These are phyloP conservation scores for Cytospora chrysosperma DNA, from an alignment of 2,329 filamentous ascomycete genomes.

Conservation along the genomic window DNA sequence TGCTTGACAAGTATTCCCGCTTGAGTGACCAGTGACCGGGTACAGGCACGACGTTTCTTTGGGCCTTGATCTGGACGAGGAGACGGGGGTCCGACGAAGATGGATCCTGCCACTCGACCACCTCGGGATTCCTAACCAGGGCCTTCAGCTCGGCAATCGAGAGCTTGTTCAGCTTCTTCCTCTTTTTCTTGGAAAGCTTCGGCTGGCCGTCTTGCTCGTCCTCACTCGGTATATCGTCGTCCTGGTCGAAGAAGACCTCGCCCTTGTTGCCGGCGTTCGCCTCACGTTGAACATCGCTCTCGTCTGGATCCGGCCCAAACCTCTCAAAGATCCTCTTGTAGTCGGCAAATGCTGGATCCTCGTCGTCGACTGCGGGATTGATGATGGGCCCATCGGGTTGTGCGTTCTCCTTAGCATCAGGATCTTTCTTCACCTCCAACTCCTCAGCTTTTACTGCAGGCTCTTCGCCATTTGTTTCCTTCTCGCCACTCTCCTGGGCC, in stretches of 20 bases:
- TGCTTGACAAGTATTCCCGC: conserved; percentile 94
- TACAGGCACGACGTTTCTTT: conserved; percentile 93
- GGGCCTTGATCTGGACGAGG: conserved; percentile 90
- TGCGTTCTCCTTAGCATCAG: conserved; percentile 34
- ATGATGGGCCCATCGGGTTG: conserved; percentile 47
- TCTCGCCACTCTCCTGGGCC: conserved; percentile 21
- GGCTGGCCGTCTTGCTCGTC: conserved; percentile 67
- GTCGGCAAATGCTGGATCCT: conserved; percentile 77
- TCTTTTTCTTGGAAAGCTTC: conserved; percentile 90
- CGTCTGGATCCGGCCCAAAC: conserved; percentile 67
- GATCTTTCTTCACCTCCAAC: conserved; percentile 45
- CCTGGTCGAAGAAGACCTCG: conserved; percentile 78
- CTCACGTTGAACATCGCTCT: conserved; percentile 64
- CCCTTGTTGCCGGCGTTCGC: conserved; percentile 73
- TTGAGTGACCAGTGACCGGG: conserved; percentile 94
- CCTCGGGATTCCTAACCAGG: conserved; percentile 83
- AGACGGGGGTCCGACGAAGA: conserved; percentile 86
- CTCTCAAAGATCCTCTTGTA: conserved; percentile 81
- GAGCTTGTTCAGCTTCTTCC: conserved; percentile 86
- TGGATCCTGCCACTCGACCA: conserved; percentile 96
- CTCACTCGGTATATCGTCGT: conserved; percentile 83
- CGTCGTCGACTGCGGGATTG: conserved; percentile 54
- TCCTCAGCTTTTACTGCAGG: conserved; percentile 32
- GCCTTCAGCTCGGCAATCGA: conserved; percentile 96
- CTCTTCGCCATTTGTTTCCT: conserved; percentile 3